Conservation (phyloP, 192 early-diverging fungal species). For the Podila epigama region DNA sequence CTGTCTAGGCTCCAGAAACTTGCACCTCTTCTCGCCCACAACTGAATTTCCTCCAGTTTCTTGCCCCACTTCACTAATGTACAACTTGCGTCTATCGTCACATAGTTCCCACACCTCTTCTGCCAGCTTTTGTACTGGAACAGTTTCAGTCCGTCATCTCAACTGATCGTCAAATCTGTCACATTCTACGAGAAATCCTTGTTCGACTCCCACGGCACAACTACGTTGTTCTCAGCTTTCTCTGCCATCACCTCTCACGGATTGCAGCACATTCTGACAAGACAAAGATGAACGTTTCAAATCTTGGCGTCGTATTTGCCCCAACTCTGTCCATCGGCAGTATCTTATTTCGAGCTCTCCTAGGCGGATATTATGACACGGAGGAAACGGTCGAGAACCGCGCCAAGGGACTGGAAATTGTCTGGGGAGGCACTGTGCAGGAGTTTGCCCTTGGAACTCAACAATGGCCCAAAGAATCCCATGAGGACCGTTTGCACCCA, state of each 20-base stretch:
- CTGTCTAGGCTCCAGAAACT: not conserved
- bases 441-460: constrained; percentile 16
- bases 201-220: constrained; percentile 55
- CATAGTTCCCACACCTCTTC: constrained; percentile 58
- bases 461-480: constrained; percentile 17
- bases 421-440: constrained; percentile 38
- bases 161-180: constrained; percentile 37
- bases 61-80: not conserved
- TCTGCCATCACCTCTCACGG: constrained; percentile 62
- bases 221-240: constrained; percentile 56
- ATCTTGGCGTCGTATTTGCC: constrained; percentile 68
- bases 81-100: not conserved
- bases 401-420: constrained; percentile 30
- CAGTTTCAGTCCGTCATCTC: constrained; percentile 54
- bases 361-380: constrained; percentile 45
- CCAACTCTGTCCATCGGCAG: constrained; percentile 63
- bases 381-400: constrained; percentile 28
- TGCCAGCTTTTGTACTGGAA: constrained; percentile 51
- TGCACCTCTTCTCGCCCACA: not conserved
- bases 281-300: constrained; percentile 68
- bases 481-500: not conserved
- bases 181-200: constrained; percentile 44
- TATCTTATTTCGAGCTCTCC: constrained; percentile 60
- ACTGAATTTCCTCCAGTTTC: not conserved
- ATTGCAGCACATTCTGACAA: constrained; percentile 53